Evolutionary conservation across 164 flowering plant species (phyloP), one percentile per base, ranked within the genome.

Genomic region (Stephania japonica): DNA sequence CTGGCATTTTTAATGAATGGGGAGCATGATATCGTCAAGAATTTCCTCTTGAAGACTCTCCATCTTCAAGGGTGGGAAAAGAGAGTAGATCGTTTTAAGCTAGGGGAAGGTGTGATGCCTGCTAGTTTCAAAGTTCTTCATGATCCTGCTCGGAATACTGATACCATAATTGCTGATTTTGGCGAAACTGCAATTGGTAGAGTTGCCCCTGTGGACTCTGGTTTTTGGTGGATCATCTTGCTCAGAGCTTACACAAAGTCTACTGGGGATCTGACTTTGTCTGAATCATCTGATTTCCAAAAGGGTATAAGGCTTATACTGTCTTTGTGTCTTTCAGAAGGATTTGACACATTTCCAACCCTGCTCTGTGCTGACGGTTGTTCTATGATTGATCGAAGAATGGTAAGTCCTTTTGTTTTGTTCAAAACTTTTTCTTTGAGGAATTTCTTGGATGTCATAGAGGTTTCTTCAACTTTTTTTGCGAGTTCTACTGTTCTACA

Each of bases 141-240:
- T 47, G 79, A 81, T 67, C 81, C 83, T 62, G 25, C 26, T 59
- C 75, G 77, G 38, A 78, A 76, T 65, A 74, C 78, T 0, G 83
- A 81, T 69, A 71, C 81, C 41, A 24, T 81, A 72, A 67, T 78
- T 71, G 83, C 81, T 13, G 83, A 81, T 78, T 81, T 81, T 69
- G 83, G 83, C 19, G 83, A 81, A 73, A 81, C 79, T 76, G 83
- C 83, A 70, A 81, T 81, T 76, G 84, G 84, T 66, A 76, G 84
- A 75, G 84, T 81, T 69, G 84, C 84, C 67, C 84, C 84, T 59
- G 80, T 81, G 25, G 84, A 81, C 64, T 81, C 83, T 71, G 83
- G 83, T 9, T 79, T 81, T 63, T 81, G 84, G 84, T 81, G 84
- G 84, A 81, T 81, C 66, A 81, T 81, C 49, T 72, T 81, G 67